Evolutionary conservation across 305 asterid genomes (phyloP), one percentile per base, ranked within the genome.

Genomic region (Fraxinus velutina): DNA sequence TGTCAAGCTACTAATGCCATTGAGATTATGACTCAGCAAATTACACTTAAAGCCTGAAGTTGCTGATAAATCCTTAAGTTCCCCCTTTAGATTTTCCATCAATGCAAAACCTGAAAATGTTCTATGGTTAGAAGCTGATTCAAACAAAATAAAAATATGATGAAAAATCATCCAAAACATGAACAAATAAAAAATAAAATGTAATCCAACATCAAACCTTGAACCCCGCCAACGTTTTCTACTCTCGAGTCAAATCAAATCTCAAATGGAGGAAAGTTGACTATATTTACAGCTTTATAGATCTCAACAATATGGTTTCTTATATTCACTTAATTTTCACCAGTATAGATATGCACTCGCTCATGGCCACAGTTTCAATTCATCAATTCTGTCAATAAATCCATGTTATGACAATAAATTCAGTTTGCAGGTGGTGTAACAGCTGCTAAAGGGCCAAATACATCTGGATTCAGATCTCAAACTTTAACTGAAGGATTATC

Each of bases 21-120:
- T 52, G 39, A 80, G 83, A 66, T 83, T 86, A 85, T 81, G 76
- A 19, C 87, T 87, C 84, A 80, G 29, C 82, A 92, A 84, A 60
- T 88, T 86, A 70, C 84, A 75, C 12, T 85, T 79, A 0, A 80
- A 83, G 78, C 77, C 79, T 9, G 92, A 85, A 70, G 84, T 36
- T 21, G 64, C 33, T 1, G 87, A 86, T 24, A 84, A 71, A 24
- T 86, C 89, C 84, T 87, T 83, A 6, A 92, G 84, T 80, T 87
- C 88, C 44, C 78, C 89, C 80, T 89, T 86, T 68, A 91, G 84
- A 80, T 90, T 83, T 84, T 91, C 87, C 93, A 88, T 89, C 81
- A 89, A 83, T 73, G 81, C 36, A 72, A 70, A 85, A 87, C 94
- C 95, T 93, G 88, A 5, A 1, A 75, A 86, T 8, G 22, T 64